These are phyloP conservation scores for Mitragyna speciosa DNA, from an alignment of 257 asterid species.

Conservation along the genomic window DNA sequence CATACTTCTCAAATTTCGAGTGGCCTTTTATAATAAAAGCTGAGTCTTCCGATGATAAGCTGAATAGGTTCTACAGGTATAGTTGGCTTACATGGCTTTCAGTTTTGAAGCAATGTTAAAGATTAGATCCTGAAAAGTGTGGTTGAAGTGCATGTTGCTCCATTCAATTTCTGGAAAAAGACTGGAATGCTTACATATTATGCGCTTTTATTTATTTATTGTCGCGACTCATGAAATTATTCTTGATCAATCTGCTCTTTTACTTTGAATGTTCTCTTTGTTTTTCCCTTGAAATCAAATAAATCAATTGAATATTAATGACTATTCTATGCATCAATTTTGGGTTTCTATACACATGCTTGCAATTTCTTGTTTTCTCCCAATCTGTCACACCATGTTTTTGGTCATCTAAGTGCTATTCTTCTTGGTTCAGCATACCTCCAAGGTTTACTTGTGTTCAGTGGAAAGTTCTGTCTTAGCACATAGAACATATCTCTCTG, in stretches of 20 bases:
- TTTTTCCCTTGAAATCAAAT: neutral
- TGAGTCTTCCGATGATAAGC: constrained; percentile 53
- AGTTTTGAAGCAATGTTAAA: neutral
- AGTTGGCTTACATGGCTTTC: constrained; percentile 2
- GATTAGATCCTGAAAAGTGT: neutral
- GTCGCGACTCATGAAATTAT: neutral
- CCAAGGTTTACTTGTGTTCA: neutral
- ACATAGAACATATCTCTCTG: neutral
- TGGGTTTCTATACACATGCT: neutral
- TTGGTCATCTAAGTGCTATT: neutral
- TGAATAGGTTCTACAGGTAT: constrained; percentile 67
- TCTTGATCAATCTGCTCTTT: neutral
- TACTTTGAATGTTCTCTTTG: neutral
- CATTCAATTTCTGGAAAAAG: neutral
- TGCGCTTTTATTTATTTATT: neutral
- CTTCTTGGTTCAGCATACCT: neutral
- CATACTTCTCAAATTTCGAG: constrained; percentile 70
- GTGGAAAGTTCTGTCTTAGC: neutral
- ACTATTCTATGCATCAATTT: neutral
- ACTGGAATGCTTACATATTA: neutral
- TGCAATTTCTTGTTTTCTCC: neutral
- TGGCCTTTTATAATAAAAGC: constrained; percentile 57
- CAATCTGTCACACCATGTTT: neutral
- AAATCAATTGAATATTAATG: neutral
- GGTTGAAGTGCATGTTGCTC: constrained; percentile 8